Base-by-base conservation (phyloP, 306 rosid genomes). In the Canavalia ensiformis region DNA sequence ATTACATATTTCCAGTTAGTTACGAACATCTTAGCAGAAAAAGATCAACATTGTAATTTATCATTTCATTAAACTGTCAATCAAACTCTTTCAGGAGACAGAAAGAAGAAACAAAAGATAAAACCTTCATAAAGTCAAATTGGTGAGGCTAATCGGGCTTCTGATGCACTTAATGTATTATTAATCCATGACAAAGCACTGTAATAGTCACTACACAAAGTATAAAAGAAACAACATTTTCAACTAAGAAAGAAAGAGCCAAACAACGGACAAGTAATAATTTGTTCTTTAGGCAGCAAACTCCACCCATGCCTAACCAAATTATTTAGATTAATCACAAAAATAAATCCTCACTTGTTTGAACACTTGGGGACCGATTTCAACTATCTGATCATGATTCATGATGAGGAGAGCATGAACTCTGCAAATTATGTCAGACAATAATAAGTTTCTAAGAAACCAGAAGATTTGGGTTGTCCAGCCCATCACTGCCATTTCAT, bases 321-420 rank as follows among this genome's bases (percentile, higher is more conserved):
- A 77, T 51, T 77, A 56, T 78, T 69, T 55, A 79, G 73, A 79
- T 83, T 85, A 75, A 84, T 54, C 76, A 33, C 31, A 76, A 82
- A 69, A 67, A 77, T 72, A 83, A 83, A 80, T 83, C 82, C 86
- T 83, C 89, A 87, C 90, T 78, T 87, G 87, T 65, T 73, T 83
- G 72, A 74, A 77, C 37, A 83, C 75, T 81, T 68, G 81, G 78
- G 74, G 82, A 68, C 83, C 1, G 85, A 81, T 82, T 80, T 85
- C 87, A 85, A 77, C 84, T 83, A 83, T 86, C 82, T 81, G 84
- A 58, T 78, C 88, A 85, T 74, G 84, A 85, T 81, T 85, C 89
- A 80, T 69, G 78, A 80, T 71, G 83, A 85, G 80, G 58, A 82
- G 87, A 83, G 82, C 77, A 85, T 76, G 86, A 88, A 83, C 81